Conservation (phyloP, 2,329 filamentous ascomycete species). For the Falciphora oryzae region DNA sequence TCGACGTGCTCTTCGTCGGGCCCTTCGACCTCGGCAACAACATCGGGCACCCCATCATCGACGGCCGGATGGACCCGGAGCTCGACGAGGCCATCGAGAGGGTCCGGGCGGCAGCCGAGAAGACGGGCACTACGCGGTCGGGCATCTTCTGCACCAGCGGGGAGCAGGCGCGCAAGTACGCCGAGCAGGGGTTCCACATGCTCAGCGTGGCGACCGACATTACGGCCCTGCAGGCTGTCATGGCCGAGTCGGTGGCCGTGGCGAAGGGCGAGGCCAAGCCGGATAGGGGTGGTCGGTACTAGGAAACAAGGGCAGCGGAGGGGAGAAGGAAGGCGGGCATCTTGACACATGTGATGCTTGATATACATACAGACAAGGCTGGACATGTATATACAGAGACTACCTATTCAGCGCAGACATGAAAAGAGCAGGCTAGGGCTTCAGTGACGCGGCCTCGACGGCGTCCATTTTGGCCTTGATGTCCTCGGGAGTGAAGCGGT, state of each 20-base stretch:
- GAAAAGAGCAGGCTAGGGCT: not conserved
- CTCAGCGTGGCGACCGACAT: constrained; percentile 53
- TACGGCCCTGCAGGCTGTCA: constrained; percentile 39
- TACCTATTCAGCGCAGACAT: too few species aligned
- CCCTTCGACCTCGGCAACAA: constrained; percentile 63
- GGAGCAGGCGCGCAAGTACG: constrained; percentile 49
- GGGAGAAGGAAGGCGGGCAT: not conserved
- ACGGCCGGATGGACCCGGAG: constrained; percentile 52
- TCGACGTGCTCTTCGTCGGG: constrained; percentile 60
- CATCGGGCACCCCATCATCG: constrained; percentile 55
- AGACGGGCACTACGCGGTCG: constrained; percentile 63
- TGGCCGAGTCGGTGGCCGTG: constrained; percentile 40
- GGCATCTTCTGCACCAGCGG: constrained; percentile 53
- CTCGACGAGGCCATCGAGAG: constrained; percentile 54
- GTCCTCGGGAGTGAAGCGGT: constrained; percentile 63
- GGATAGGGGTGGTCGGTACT: constrained; percentile 37
- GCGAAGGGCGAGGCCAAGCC: constrained; percentile 36
- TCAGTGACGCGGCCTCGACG: constrained; percentile 28
- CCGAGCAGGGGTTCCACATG: constrained; percentile 56
- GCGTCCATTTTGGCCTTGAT: constrained; percentile 64
- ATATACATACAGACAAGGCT: not conserved
- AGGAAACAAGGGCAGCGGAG: constrained; percentile 8
- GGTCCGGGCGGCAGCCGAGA: constrained; percentile 50
- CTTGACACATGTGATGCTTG: not conserved
- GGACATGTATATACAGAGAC: too few species aligned